Evolutionary conservation across 169 alveolate genomes (phyloP).

Genomic region (Eimeria brunetti): DNA sequence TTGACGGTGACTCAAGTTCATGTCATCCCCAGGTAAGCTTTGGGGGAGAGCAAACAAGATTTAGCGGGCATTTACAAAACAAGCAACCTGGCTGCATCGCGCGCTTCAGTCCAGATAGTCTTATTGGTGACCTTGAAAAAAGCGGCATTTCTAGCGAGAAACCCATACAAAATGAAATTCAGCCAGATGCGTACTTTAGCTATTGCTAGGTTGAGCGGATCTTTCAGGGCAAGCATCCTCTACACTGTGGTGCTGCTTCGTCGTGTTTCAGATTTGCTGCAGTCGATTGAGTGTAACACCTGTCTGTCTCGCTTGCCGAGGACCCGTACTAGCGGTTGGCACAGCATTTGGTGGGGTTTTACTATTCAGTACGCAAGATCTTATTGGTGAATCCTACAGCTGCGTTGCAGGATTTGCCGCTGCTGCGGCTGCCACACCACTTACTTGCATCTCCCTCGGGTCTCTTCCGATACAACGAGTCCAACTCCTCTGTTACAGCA

Average conservation of each 20-base stretch:
- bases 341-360: conserved; percentile 58
- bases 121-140: background rate
- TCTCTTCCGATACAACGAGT: conserved; percentile 51
- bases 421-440: conserved; percentile 51
- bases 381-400: conserved; percentile 34
- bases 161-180: background rate
- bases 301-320: conserved; percentile 25
- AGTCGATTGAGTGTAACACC: conserved; percentile 39
- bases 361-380: conserved; percentile 18
- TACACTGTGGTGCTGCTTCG: background rate
- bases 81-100: background rate
- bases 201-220: background rate
- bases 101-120: no score
- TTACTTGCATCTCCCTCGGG: conserved; percentile 21
- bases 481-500: conserved; percentile 1
- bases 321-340: conserved; percentile 34
- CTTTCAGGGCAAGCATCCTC: background rate
- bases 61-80: background rate
- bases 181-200: background rate
- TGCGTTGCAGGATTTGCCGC: conserved; percentile 33
- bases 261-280: conserved; percentile 22
- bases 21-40: conserved; percentile 33
- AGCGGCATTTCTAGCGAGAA: background rate
- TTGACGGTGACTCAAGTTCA: background rate
- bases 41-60: background rate